Base-by-base conservation (phyloP, 805 yeast genomes). In the Cyberlindnera subsufficiens region DNA sequence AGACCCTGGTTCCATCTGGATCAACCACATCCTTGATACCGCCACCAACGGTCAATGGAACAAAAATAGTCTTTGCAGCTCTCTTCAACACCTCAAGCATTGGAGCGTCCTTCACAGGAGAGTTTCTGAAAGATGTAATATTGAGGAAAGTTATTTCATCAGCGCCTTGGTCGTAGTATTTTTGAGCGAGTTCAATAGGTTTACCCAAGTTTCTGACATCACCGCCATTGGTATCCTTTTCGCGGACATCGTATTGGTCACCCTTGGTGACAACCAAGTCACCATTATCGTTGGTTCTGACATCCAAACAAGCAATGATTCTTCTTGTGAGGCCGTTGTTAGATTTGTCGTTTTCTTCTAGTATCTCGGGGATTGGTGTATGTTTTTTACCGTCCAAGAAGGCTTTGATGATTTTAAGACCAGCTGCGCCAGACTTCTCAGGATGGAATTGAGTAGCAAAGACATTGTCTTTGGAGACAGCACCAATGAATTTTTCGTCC, bases 361-460 rank as follows among this genome's bases (percentile, higher is more conserved):
- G 33, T 13, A 44, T 38, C 14, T 38, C 43, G 18, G 60, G 54
- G 17, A 40, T 32, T 10, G 55, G 51, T 4, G 59, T 40, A 15
- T 45, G 39, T 22, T 40, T 40, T 6, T 50, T 47, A 42, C 63
- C 66, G 32, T 72, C 72, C 53, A 93, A 67, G 59, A 93, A 93
- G 22, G 86, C 76, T 44, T 74, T 74, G 44, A 93, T 74, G 9
- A 91, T 78, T 47, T 76, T 74, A 36, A 93, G 68, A 38, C 99
- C 99, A 5, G 96, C 96, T 18, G 69, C 59, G 11, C 99, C 99
- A 4, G 96, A 87, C 63, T 93, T 93, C 60, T 93, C 99, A n/a
- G 99, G 99, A 65, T 93, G 99, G 64, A 93, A 93, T 63, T 93
- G 99, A 1, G 98, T 93, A 35, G 97, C 96, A 65, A 93, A 86